Evolutionary conservation across 257 asterid species (phyloP).

Genomic region (Solanum pennellii): DNA sequence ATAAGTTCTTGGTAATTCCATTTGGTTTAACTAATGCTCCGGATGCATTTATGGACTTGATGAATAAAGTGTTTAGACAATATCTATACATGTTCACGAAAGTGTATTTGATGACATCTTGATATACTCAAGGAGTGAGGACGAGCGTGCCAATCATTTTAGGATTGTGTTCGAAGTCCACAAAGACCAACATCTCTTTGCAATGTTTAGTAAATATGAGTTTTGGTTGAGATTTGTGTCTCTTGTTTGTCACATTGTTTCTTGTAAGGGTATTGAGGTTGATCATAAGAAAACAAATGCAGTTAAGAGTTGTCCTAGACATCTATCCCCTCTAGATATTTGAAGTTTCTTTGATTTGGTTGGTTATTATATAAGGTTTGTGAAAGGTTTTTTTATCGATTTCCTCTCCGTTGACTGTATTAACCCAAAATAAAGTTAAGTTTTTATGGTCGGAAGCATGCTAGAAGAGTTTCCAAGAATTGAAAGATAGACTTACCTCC

Average conservation of each 20-base stretch:
- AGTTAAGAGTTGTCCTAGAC: background rate
- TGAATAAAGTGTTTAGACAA: background rate
- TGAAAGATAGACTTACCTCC: background rate
- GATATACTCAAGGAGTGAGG: background rate
- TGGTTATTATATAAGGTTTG: background rate
- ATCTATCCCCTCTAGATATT: too few species aligned
- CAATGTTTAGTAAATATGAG: background rate
- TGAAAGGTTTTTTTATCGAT: too few species aligned
- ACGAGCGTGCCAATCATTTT: background rate
- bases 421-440: background rate
- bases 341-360: background rate
- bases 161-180: too few species aligned
- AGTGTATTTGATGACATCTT: too few species aligned
- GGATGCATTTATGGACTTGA: background rate
- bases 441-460: background rate
- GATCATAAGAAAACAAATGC: background rate
- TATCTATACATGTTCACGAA: background rate
- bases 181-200: background rate
- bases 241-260: background rate
- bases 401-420: background rate
- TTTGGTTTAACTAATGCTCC: background rate
- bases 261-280: background rate
- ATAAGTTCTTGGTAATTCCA: background rate
- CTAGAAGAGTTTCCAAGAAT: background rate
- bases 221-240: background rate